Conservation (phyloP, 2,329 filamentous ascomycete species). For the Drechslerella stenobrocha region DNA sequence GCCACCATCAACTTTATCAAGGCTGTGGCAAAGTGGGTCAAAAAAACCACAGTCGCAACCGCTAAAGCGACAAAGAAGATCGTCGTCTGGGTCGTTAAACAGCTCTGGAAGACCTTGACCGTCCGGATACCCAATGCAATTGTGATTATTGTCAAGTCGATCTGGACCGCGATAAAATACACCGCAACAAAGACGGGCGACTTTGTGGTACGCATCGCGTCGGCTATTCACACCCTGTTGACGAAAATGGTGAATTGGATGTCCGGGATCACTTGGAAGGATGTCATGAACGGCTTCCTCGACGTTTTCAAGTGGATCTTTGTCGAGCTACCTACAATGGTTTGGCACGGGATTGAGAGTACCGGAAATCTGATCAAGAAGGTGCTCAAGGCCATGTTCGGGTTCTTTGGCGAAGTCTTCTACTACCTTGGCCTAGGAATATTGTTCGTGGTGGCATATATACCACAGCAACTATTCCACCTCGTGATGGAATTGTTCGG, state of each 20-base stretch:
- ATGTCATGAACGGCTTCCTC: slow-evolving; percentile 55
- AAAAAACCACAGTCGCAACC: slow-evolving; percentile 15
- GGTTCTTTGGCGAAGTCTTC: slow-evolving; percentile 16
- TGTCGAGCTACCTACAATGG: slow-evolving; percentile 25
- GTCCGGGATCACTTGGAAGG: slow-evolving; percentile 54
- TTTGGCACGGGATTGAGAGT: slow-evolving; percentile 11
- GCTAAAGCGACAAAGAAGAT: slow-evolving; percentile 26
- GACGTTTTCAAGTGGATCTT: slow-evolving; percentile 54
- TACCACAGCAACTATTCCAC: slow-evolving; percentile 36
- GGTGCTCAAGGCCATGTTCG: slow-evolving; percentile 34
- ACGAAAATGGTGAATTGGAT: slow-evolving; percentile 56
- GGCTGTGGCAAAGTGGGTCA: slow-evolving; percentile 20
- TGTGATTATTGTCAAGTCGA: slow-evolving; percentile 56
- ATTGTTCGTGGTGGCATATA: slow-evolving; percentile 23
- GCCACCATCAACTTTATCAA: slow-evolving; percentile 34
- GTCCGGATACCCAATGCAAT: slow-evolving; percentile 54
- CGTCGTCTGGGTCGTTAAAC: slow-evolving; percentile 23
- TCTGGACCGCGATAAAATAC: slow-evolving; percentile 53
- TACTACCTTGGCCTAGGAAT: slow-evolving; percentile 31
- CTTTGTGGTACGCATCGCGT: slow-evolving; percentile 56
- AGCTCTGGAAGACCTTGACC: slow-evolving; percentile 23
- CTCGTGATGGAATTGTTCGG: slow-evolving; percentile 33
- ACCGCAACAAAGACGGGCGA: slow-evolving; percentile 51
- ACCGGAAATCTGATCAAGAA: slow-evolving; percentile 33
- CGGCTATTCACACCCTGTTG: slow-evolving; percentile 55